phyloP scores from a whole-genome alignment of 2,329 filamentous ascomycete species.

The Neurospora sp. region DNA sequence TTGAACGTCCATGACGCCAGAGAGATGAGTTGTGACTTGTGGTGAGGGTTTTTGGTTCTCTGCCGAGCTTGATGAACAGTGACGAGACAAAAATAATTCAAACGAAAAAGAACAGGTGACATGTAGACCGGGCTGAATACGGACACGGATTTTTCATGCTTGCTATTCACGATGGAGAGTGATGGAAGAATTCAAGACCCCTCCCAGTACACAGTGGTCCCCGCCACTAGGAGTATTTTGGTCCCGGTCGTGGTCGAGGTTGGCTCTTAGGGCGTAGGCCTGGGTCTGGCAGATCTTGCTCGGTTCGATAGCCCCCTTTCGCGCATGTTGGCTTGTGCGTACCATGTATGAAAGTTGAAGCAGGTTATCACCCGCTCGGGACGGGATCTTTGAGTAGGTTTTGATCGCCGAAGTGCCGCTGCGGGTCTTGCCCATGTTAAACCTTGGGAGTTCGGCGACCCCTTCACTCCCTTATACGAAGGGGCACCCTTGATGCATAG shows the following conservation, averaged over 20 bases:
- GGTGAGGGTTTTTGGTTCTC: not conserved
- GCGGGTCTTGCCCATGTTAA: not conserved
- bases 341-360: not conserved
- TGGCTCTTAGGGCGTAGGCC: not conserved
- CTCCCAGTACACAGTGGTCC: not conserved
- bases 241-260: not conserved
- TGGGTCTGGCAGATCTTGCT: not conserved
- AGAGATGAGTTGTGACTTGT: not conserved
- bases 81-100: not conserved
- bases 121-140: not conserved
- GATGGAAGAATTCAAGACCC: not conserved
- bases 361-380: not conserved
- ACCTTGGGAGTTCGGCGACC: constrained; percentile 4
- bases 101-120: not conserved
- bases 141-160: not conserved
- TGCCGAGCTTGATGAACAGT: not conserved
- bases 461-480: not conserved
- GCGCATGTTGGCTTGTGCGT: not conserved
- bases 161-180: not conserved
- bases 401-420: not conserved
- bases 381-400: not conserved
- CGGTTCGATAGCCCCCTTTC: not conserved
- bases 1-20: not conserved
- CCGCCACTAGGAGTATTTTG: not conserved
- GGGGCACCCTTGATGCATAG: not conserved